A percentile compares a stretch with the other conserved stretches of the same genome.
Conservation (phyloP, 352 stramenopile species). For the Globisporangium apiculatum region DNA sequence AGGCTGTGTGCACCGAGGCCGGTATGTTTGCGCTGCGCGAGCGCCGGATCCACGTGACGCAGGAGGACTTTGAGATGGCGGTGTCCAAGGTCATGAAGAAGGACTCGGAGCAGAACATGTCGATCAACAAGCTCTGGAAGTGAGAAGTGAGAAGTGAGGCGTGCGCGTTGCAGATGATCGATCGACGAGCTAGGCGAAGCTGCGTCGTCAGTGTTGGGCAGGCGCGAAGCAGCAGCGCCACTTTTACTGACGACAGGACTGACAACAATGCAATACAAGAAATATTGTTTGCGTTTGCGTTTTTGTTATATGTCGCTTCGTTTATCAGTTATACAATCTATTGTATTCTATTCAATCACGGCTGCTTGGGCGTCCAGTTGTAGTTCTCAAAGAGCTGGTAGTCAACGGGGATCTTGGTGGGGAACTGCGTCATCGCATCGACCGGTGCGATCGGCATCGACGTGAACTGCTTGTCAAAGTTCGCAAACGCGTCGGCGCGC, state of each 20-base stretch:
- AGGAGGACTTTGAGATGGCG: slow-evolving; percentile 99
- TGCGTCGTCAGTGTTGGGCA: too few species aligned
- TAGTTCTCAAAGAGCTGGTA: slow-evolving; percentile 86
- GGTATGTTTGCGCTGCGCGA: slow-evolving; percentile 99
- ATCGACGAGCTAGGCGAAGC: neutral
- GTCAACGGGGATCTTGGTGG: slow-evolving; percentile 67
- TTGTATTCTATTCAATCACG: neutral
- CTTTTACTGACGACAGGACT: too few species aligned
- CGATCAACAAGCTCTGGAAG: slow-evolving; percentile 99
- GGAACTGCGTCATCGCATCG: slow-evolving; percentile 74
- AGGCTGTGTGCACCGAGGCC: slow-evolving; percentile 98
- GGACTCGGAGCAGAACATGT: slow-evolving; percentile 96
- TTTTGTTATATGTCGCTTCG: neutral
- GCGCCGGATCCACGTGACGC: slow-evolving; percentile 98
- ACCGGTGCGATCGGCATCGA: slow-evolving; percentile 63
- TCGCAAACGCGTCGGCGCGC: slow-evolving; percentile 58
- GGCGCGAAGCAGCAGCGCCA: too few species aligned
- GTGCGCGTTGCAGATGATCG: neutral
- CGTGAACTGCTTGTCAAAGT: slow-evolving; percentile 86
- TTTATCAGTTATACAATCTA: neutral
- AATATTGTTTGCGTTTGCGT: too few species aligned
- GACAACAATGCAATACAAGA: too few species aligned
- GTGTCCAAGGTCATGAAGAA: slow-evolving; percentile 99
- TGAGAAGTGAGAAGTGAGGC: slow-evolving; percentile 92
- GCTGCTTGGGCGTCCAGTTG: slow-evolving; percentile 61